Conservation (phyloP, 441 rosid genomes). For the Jatropha multifida region DNA sequence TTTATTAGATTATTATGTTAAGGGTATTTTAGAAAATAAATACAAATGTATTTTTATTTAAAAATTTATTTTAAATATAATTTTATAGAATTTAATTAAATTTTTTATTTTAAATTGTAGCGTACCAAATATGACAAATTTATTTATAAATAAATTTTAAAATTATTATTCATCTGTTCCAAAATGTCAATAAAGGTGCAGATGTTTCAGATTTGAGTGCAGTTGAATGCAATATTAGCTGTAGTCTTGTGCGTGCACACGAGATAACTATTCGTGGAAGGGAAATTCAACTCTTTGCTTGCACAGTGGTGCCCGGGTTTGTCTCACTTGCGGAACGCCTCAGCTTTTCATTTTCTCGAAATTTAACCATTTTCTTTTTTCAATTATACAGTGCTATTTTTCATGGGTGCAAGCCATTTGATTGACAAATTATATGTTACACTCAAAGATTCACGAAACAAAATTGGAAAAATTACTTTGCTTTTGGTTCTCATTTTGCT, state of each 20-base stretch:
- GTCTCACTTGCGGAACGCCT: slow-evolving; percentile 11
- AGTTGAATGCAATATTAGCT: not conserved
- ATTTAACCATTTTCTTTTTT: not conserved
- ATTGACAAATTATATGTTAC: slow-evolving; percentile 9
- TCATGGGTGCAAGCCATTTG: not conserved
- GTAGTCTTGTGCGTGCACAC: slow-evolving; percentile 16
- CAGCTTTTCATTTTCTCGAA: not conserved
- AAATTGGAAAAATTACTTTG: slow-evolving; percentile 22
- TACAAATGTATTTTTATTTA: too few relatives aligned
- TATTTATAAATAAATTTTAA: too few relatives aligned
- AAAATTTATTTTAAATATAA: too few relatives aligned
- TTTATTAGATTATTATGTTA: too few relatives aligned
- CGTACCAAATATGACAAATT: too few relatives aligned
- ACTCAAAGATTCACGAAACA: not conserved
- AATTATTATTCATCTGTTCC: too few relatives aligned
- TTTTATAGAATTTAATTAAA: too few relatives aligned
- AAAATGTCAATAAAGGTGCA: too few relatives aligned
- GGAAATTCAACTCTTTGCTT: slow-evolving; percentile 37
- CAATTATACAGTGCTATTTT: not conserved
- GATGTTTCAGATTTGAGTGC: not conserved
- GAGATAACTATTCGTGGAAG: slow-evolving; percentile 32
- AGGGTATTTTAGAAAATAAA: too few relatives aligned
- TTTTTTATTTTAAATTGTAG: too few relatives aligned
- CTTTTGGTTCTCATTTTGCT: slow-evolving; percentile 33
- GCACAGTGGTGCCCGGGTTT: slow-evolving; percentile 14